Evolutionary conservation across 805 yeast species (phyloP).

Genomic region (Debaryomyces hansenii): DNA sequence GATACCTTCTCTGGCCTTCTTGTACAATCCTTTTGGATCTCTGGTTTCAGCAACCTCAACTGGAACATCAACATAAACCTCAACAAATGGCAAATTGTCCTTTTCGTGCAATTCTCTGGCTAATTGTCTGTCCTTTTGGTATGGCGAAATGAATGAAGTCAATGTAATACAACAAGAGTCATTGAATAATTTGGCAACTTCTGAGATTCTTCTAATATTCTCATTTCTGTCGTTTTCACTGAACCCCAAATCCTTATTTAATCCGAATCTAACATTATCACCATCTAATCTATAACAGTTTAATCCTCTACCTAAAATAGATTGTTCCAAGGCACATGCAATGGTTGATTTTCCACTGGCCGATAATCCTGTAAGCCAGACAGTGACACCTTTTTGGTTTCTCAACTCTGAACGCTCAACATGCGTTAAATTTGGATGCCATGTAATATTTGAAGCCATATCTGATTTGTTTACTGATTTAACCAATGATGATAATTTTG

Average conservation of each 20-base stretch:
- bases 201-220: constrained; percentile 92
- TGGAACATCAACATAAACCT: constrained; percentile 91
- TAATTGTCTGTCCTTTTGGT: constrained; percentile 75
- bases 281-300: constrained; percentile 89
- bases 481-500: not conserved
- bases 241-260: constrained; percentile 93
- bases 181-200: constrained; percentile 90
- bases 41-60: constrained; percentile 92
- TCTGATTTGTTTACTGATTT: constrained; percentile 5
- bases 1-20: constrained; percentile 93
- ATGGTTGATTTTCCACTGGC: constrained; percentile 95
- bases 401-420: constrained; percentile 72
- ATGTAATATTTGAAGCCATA: constrained; percentile 95
- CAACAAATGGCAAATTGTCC: constrained; percentile 78
- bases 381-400: constrained; percentile 83
- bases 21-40: constrained; percentile 96
- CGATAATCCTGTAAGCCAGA: constrained; percentile 94
- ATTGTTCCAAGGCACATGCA: constrained; percentile 91
- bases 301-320: constrained; percentile 65
- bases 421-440: constrained; percentile 90
- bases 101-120: constrained; percentile 85
- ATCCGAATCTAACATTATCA: constrained; percentile 91
- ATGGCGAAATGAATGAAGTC: constrained; percentile 93
- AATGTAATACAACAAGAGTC: constrained; percentile 87
- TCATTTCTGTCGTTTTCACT: constrained; percentile 90